Percentiles rank a stretch among this genome's conserved stretches.
Conservation (phyloP, 371 early-diverging fungal genomes). For the Rhizopus arrhizus region DNA sequence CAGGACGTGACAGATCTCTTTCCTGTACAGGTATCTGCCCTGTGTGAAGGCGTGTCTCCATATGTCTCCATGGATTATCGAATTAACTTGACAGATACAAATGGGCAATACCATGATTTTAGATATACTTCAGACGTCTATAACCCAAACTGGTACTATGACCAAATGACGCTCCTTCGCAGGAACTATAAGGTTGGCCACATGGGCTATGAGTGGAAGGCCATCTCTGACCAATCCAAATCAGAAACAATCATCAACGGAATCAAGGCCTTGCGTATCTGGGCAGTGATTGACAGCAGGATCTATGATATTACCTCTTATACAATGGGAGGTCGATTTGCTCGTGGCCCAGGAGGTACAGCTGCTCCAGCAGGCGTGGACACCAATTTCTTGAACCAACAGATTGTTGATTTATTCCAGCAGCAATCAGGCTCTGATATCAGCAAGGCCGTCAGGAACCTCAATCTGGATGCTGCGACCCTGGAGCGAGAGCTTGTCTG, state of each 20-base stretch:
- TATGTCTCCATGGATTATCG: conserved; percentile 46
- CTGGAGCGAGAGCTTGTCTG: conserved; percentile 58
- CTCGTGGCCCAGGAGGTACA: conserved; percentile 38
- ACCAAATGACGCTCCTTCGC: conserved; percentile 45
- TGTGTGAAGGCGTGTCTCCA: conserved; percentile 44
- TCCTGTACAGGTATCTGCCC: conserved; percentile 73
- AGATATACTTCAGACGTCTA: conserved; percentile 41
- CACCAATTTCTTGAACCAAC: conserved; percentile 36
- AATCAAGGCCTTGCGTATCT: conserved; percentile 38
- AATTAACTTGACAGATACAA: conserved; percentile 44
- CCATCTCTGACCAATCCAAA: conserved; percentile 37
- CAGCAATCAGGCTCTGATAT: conserved; percentile 68
- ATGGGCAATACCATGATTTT: conserved; percentile 51
- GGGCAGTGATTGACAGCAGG: conserved; percentile 62
- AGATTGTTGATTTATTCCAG: conserved; percentile 65
- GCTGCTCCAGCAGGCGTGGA: conserved; percentile 54
- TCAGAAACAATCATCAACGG: conserved; percentile 31
- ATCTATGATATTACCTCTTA: conserved; percentile 69
- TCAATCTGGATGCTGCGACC: conserved; percentile 33
- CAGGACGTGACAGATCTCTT: conserved; percentile 68
- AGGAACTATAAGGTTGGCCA: conserved; percentile 45
- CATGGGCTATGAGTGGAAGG: conserved; percentile 43
- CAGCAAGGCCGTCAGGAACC: conserved; percentile 55
- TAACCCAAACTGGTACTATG: conserved; percentile 52
- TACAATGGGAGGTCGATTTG: conserved; percentile 45